Evolutionary conservation across 352 stramenopile species (phyloP).

Genomic region (Globisporangium orthogonon): DNA sequence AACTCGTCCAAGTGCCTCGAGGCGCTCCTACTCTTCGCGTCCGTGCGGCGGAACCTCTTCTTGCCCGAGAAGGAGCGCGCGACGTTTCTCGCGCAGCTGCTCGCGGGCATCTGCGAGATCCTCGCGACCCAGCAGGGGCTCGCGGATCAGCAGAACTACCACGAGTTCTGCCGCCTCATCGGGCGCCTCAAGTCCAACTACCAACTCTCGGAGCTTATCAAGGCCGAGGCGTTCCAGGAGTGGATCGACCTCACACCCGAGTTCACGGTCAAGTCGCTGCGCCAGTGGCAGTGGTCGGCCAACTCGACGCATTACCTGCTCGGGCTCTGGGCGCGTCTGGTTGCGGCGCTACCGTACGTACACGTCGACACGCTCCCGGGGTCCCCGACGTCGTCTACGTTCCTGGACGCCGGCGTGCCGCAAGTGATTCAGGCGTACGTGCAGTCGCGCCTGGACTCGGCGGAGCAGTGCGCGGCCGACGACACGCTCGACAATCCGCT

Average conservation of each 20-base stretch:
- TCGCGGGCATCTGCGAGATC: slow-evolving; percentile 93
- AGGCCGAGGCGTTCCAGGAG: slow-evolving; percentile 94
- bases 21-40: slow-evolving; percentile 93
- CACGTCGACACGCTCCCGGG: slow-evolving; percentile 57
- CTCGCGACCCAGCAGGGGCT: slow-evolving; percentile 94
- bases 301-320: slow-evolving; percentile 97
- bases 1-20: slow-evolving; percentile 95
- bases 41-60: slow-evolving; percentile 95
- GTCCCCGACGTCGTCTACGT: slow-evolving; percentile 50
- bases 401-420: slow-evolving; percentile 66
- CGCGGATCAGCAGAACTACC: slow-evolving; percentile 98
- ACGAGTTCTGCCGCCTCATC: slow-evolving; percentile 98
- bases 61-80: slow-evolving; percentile 93
- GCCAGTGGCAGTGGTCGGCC: slow-evolving; percentile 93
- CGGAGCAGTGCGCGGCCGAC: slow-evolving; percentile 91
- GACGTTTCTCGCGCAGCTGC: slow-evolving; percentile 90
- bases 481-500: slow-evolving; percentile 94
- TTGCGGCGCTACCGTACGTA: slow-evolving; percentile 96
- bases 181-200: slow-evolving; percentile 97
- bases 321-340: slow-evolving; percentile 93
- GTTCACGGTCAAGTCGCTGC: slow-evolving; percentile 96
- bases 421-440: slow-evolving; percentile 95
- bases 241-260: slow-evolving; percentile 95
- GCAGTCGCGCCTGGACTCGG: slow-evolving; percentile 92
- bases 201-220: slow-evolving; percentile 96